phyloP scores from a whole-genome alignment of 768 basidiomycete species.

The Boletus subcaerulescens region DNA sequence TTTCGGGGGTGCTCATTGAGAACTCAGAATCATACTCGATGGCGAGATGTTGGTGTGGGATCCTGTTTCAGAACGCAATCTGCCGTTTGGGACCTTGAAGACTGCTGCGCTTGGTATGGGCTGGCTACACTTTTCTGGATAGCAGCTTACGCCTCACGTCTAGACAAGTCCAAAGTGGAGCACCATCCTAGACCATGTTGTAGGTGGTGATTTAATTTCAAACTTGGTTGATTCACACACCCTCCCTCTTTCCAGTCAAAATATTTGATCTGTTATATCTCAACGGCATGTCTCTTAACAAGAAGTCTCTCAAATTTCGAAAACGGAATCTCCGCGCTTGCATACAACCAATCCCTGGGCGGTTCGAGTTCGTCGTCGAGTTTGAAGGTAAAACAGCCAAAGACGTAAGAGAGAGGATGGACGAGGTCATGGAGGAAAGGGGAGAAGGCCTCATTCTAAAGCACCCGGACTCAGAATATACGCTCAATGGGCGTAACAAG shows the following conservation, averaged over 20 bases:
- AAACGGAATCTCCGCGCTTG: conserved; percentile 74
- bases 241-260: conserved; percentile 65
- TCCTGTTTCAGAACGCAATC: conserved; percentile 78
- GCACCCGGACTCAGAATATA: conserved; percentile 75
- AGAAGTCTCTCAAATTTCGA: conserved; percentile 68
- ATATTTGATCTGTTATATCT: conserved; percentile 92
- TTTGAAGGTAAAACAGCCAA: conserved; percentile 73
- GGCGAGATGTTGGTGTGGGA: conserved; percentile 99
- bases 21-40: conserved; percentile 80
- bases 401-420: conserved; percentile 79
- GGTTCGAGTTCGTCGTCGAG: conserved; percentile 75
- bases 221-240: background rate
- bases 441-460: conserved; percentile 96
- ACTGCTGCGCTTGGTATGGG: conserved; percentile 79
- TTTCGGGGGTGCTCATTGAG: conserved; percentile 5
- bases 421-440: conserved; percentile 75
- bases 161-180: conserved; percentile 70
- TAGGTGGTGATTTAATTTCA: conserved; percentile 37
- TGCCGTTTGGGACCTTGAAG: conserved; percentile 93
- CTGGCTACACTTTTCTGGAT: background rate
- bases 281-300: conserved; percentile 76
- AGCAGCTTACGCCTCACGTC: background rate
- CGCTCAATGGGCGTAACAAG: conserved; percentile 81
- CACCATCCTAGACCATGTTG: conserved; percentile 87
- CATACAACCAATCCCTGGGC: conserved; percentile 67